A percentile compares a stretch with the other conserved stretches of the same genome.
These are phyloP conservation scores for Eimeria sp. DNA, from an alignment of 169 alveolate species.

Conservation along the genomic window DNA sequence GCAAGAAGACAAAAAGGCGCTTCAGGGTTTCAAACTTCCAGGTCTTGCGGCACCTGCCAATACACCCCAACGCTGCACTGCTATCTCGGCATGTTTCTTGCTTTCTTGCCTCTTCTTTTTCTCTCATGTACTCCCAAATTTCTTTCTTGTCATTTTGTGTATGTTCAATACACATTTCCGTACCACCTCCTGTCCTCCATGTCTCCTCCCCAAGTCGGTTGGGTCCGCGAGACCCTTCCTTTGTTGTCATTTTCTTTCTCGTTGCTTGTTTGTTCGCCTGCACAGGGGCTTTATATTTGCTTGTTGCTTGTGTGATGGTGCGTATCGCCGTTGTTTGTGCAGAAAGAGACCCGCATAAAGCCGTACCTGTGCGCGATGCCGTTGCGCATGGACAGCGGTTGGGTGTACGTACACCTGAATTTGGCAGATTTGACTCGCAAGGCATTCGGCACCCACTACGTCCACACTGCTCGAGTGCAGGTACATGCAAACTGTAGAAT, in stretches of 20 bases:
- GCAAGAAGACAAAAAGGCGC: constrained; percentile 96
- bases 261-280: background rate
- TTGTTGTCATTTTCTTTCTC: background rate
- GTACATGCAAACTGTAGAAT: constrained; percentile 98
- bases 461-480: constrained; percentile 95
- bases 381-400: constrained; percentile 98
- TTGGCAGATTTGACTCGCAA: constrained; percentile 98
- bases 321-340: background rate
- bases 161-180: background rate
- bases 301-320: background rate
- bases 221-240: background rate
- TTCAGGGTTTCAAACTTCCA: constrained; percentile 98
- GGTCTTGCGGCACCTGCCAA: constrained; percentile 50
- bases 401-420: constrained; percentile 98
- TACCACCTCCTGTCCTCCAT: background rate
- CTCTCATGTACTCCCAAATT: background rate
- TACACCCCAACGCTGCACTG: background rate
- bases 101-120: background rate
- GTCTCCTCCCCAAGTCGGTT: background rate
- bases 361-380: constrained; percentile 99
- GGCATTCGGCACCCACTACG: constrained; percentile 98
- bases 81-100: background rate
- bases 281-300: background rate
- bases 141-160: background rate
- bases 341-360: constrained; percentile 94